Evolutionary conservation across 1,139 yeast species (phyloP), one percentile per base, ranked within the genome.

Genomic region (Suhomyces wounanorum): DNA sequence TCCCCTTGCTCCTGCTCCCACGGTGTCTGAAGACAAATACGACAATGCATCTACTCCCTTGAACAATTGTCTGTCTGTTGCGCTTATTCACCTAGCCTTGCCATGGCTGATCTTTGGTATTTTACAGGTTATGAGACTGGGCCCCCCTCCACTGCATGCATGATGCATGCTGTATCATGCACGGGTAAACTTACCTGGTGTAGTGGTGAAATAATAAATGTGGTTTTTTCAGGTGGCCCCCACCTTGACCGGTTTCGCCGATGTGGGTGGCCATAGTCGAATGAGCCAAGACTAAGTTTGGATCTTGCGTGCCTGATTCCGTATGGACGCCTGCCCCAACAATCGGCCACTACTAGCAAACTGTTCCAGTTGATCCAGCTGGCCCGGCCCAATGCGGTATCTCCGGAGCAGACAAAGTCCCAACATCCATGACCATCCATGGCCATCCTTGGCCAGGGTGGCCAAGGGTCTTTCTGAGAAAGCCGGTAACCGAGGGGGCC

Each of bases 231-330:
- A 8, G 17, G 40, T 17, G 38, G 13, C 35, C 40, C 40, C 31
- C 38, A 31, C 33, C 43, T 33, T 33, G 23, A 31, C 37, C 37
- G 16, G 21, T 39, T 44, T 44, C 47, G 47, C 43, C 42, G 41
- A 44, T 38, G 41, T 44, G 40, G 40, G 37, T 10, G 16, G 23
- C 31, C 36, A 26, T 38, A 38, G 47, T 44, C 42, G 43, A 38
- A 44, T 26, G 23, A 21, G 43, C 47, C 47, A 44, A 44, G 47
- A 26, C 43, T 44, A 26, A 25, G 38, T 38, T 44, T 44, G 38
- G 43, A 38, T 38, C 40, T 44, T 44, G 47, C 47, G 43, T 44
- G 31, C 45, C 45, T 43, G 45, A 33, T 18, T 31, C n/a, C 28
- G 21, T 30, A 41, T 14, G 31, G 13, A 14, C 13, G 35, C 16